Percentiles rank a stretch among this genome's conserved stretches.
Evolutionary conservation across 2,329 filamentous ascomycete species (phyloP).

Genomic region (Kalmusia sp.): DNA sequence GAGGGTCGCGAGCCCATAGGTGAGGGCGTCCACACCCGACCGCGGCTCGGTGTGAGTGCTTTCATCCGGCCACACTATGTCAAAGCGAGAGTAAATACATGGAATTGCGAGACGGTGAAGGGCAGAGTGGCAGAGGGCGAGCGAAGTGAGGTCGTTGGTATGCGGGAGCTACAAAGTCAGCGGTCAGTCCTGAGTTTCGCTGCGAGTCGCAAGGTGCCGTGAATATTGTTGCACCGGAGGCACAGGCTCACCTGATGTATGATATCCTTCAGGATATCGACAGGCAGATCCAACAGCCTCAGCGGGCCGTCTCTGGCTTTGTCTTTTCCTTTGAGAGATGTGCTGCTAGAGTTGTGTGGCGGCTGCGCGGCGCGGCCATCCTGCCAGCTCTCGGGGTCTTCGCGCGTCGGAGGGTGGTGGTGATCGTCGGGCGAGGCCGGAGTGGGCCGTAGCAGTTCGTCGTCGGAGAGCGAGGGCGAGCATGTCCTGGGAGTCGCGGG

Average conservation of each 20-base stretch:
- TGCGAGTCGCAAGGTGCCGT: neutral
- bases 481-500: constrained; percentile 14
- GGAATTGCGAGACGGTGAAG: constrained; percentile 78
- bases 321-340: constrained; percentile 58
- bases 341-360: constrained; percentile 34
- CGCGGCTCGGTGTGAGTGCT: constrained; percentile 68
- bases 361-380: constrained; percentile 15
- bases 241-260: constrained; percentile 71
- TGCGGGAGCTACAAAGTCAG: constrained; percentile 68
- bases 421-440: constrained; percentile 31
- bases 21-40: constrained; percentile 80
- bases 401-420: constrained; percentile 20
- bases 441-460: constrained; percentile 23
- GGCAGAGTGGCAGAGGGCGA: constrained; percentile 79
- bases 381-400: constrained; percentile 20
- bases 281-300: constrained; percentile 74
- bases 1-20: constrained; percentile 80
- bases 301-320: constrained; percentile 62
- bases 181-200: constrained; percentile 18
- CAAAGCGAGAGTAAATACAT: constrained; percentile 83
- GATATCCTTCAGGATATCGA: constrained; percentile 80
- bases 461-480: constrained; percentile 37
- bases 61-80: constrained; percentile 86
- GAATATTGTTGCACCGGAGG: too few species aligned
- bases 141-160: constrained; percentile 80